phyloP scores from a whole-genome alignment of 129 eudicot genomes.

The Saussurea involucrata region DNA sequence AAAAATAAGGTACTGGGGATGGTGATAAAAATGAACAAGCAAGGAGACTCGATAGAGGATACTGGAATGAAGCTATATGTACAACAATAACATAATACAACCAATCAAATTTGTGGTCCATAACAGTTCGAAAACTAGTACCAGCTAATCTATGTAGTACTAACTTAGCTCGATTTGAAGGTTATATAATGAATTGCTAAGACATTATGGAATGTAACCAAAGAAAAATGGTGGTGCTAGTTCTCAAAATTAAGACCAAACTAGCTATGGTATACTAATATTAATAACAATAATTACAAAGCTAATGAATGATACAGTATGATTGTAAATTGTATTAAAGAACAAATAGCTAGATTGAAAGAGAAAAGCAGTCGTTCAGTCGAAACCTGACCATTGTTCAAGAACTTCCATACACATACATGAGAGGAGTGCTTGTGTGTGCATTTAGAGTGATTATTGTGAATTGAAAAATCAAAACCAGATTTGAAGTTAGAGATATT shows the following conservation, averaged over 20 bases:
- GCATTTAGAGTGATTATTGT: background rate
- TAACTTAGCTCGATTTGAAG: background rate
- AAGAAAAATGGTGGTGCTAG: background rate
- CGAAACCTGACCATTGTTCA: constrained; percentile 10
- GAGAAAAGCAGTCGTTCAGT: background rate
- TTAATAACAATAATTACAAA: background rate
- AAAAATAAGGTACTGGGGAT: background rate
- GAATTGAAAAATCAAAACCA: background rate
- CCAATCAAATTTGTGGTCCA: background rate
- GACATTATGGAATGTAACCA: background rate
- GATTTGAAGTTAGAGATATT: background rate
- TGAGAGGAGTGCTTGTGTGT: background rate
- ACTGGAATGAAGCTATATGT: background rate
- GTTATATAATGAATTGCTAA: background rate
- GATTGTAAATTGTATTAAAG: background rate
- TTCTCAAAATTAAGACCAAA: background rate
- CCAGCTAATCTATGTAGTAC: too few relatives aligned
- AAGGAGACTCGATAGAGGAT: background rate
- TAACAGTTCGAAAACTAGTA: background rate
- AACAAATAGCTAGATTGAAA: background rate
- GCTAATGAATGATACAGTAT: constrained; percentile 5
- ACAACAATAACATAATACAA: background rate
- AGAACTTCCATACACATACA: constrained; percentile 4
- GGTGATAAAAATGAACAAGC: background rate
- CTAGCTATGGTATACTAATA: background rate